Base-by-base conservation (phyloP, 495 filamentous ascomycete genomes). In the Articulospora tetracladia region DNA sequence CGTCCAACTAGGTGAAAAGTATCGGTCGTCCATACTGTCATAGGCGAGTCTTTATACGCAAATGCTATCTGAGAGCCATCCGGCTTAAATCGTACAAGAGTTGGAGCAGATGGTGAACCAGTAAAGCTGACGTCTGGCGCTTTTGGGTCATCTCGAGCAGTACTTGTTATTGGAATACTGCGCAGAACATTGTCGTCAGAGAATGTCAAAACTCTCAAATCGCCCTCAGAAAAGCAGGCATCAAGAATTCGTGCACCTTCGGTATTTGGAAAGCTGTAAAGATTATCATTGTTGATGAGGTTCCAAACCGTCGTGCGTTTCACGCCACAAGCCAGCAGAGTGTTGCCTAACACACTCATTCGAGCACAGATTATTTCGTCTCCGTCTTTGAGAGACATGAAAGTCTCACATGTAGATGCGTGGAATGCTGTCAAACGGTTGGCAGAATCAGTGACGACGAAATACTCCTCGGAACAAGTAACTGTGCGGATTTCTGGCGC, bases 21-120 rank as follows among this genome's bases (percentile, higher is more conserved):
- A 26, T 56, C 53, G 1, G 24, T 26, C 13, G n/a, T 56, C 53
- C 53, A 56, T 15, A 56, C 53, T 56, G 53, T 24, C 23, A 56
- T 22, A 17, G 53, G 53, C 10, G 24, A 13, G 1, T 27, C 24
- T 27, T 20, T 56, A 26, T 56, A 56, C 25, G 53, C 17, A 47
- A 56, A 17, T 13, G 53, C 53, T 44, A 56, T 19, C 17, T 44
- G n/a, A 53, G 25, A 12, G 22, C 12, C 25, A 17, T 53, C 50
- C 13, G 50, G 23, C 1, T 19, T 53, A 32, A 53, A 53, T 15
- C 3, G 22, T 6, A 53, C 28, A 30, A 24, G 11, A n/a, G 36
- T 12, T 23, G 41, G 55, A 44, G 17, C 17, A 15, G 39, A 19
- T 19, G 39, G n/a, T 44, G 30, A 6, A 13, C 30, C 30, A 32